Base-by-base conservation (phyloP, 2,329 filamentous ascomycete species). In the Cercospora nicotianae region DNA sequence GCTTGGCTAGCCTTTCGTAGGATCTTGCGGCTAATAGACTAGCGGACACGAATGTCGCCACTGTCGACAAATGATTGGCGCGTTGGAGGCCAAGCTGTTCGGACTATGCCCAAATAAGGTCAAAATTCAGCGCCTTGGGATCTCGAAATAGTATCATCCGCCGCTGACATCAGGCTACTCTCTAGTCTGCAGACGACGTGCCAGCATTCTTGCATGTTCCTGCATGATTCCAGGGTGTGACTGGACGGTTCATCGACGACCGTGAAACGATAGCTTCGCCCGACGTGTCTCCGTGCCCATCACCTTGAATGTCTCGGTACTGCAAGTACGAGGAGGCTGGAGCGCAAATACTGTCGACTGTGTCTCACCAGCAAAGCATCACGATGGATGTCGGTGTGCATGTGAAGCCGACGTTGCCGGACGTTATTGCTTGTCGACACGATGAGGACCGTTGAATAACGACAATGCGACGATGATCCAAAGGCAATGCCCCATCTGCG, bases 301-400 rank as follows among this genome's bases (percentile, higher is more conserved):
- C 48, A 39, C 18, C 48, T 36, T 42, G 30, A 26, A 55, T 20
- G 51, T 64, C 62, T 58, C 62, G 62, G 62, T 51, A 64, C 31
- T 58, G 31, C 62, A 36, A 39, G 48, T 64, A 64, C 62, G 62
- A 57, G 55, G 55, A 59, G 55, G 55, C 55, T 59, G 55, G 55
- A 33, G 55, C 55, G 16, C 30, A 33, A 31, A 59, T n/a, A 20
- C 26, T 59, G 8, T 59, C 26, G n/a, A 31, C 30, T 23, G 55
- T 53, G 39, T 31, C n/a, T 30, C 61, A 53, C 30, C 20, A 53
- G 10, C 18, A 33, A 48, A 26, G 60, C 36, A 18, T 30, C 42
- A 45, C 36, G 36, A 62, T 20, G 51, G 13, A 39, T 28, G 18
- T 31, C 55, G 55, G 18, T 33, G n/a, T 31, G 55, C 55, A 26